phyloP scores from a whole-genome alignment of 2,329 filamentous ascomycete species.

The Sclerotinia spermophila region DNA sequence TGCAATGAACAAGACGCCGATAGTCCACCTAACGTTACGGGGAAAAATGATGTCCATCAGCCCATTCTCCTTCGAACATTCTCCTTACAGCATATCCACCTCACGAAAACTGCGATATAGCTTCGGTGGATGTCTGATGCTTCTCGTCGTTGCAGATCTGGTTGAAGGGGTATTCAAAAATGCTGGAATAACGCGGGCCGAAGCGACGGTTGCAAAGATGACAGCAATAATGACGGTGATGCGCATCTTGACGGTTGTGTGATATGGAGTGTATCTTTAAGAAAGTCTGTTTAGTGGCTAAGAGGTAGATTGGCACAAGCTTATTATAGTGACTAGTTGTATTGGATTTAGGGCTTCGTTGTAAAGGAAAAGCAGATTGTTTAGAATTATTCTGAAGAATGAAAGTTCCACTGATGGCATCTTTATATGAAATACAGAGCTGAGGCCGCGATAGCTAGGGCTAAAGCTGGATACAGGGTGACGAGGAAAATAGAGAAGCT shows the following conservation, averaged over 20 bases:
- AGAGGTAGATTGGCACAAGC: background rate
- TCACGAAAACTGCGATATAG: background rate
- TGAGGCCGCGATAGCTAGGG: background rate
- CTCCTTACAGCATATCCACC: background rate
- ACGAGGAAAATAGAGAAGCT: background rate
- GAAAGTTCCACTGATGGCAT: background rate
- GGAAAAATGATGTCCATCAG: background rate
- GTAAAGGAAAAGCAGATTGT: background rate
- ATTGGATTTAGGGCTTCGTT: background rate
- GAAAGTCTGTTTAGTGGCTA: no score
- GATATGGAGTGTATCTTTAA: background rate
- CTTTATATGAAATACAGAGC: background rate
- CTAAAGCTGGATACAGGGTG: background rate
- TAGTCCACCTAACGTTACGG: no score
- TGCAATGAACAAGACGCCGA: background rate
- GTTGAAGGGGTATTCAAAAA: conserved; percentile 8
- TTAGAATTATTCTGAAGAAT: background rate
- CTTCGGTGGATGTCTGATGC: background rate
- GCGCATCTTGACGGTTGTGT: conserved; percentile 16
- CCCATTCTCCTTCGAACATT: no score
- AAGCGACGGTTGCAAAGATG: conserved; percentile 14
- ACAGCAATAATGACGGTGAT: conserved; percentile 10
- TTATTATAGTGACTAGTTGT: background rate
- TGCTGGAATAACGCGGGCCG: conserved; percentile 22
- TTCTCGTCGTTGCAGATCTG: background rate